These are phyloP conservation scores for Phoenix roebelenii DNA, from an alignment of 176 grass and related monocot species.

Conservation along the genomic window DNA sequence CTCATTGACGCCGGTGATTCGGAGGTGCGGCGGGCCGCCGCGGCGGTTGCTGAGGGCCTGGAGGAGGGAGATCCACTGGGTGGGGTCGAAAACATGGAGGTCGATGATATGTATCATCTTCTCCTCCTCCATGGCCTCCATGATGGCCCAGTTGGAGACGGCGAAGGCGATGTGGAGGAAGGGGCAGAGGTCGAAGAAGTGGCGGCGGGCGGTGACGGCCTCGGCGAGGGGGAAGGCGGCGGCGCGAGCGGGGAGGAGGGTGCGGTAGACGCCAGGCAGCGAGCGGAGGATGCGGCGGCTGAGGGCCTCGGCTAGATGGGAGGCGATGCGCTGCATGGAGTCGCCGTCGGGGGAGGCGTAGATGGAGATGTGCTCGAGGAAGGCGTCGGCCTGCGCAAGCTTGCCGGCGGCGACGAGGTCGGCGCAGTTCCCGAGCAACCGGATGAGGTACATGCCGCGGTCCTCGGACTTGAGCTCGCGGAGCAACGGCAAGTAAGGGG, in stretches of 20 bases:
- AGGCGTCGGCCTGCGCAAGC: slow-evolving; percentile 53
- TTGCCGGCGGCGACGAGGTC: slow-evolving; percentile 28
- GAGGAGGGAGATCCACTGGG: slow-evolving; percentile 68
- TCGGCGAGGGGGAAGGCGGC: slow-evolving; percentile 14
- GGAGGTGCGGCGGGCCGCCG: slow-evolving; percentile 77
- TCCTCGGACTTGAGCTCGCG: slow-evolving; percentile 77
- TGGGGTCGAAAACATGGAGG: slow-evolving; percentile 55
- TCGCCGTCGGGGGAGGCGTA: slow-evolving; percentile 64
- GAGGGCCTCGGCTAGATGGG: slow-evolving; percentile 54
- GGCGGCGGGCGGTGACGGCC: slow-evolving; percentile 27
- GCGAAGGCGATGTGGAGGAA: slow-evolving; percentile 67
- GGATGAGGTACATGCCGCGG: slow-evolving; percentile 87
- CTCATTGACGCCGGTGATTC: slow-evolving; percentile 61
- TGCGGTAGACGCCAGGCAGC: slow-evolving; percentile 56
- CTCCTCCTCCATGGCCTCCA: slow-evolving; percentile 87
- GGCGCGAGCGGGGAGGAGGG: slow-evolving; percentile 32
- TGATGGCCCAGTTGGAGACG: slow-evolving; percentile 57
- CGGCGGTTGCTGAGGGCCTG: slow-evolving; percentile 51
- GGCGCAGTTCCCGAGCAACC: slow-evolving; percentile 87
- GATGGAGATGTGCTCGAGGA: slow-evolving; percentile 61
- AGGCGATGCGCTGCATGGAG: slow-evolving; percentile 88
- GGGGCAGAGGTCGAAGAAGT: slow-evolving; percentile 84
- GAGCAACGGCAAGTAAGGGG: slow-evolving; percentile 14
- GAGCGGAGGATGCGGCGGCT: slow-evolving; percentile 56
- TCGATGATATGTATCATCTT: slow-evolving; percentile 82